Evolutionary conservation across 768 basidiomycete species (phyloP), one percentile per base, ranked within the genome.

Genomic region (Mycena sanguinolenta): DNA sequence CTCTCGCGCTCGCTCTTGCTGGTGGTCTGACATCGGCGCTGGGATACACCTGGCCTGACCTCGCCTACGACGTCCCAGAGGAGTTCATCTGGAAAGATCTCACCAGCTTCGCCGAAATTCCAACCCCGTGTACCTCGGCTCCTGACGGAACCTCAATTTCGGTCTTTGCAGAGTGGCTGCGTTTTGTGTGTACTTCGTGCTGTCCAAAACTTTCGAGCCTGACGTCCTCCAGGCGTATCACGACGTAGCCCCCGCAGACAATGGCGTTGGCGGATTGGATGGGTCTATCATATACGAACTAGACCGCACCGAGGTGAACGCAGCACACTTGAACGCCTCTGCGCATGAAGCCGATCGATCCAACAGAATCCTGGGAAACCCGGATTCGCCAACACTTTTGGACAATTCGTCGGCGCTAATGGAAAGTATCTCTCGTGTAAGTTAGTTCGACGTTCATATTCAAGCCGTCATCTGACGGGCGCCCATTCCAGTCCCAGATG

Each of bases 11-110:
- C 16, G 3, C 16, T 14, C 39, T 39, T 14, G 39, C 16, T 14
- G 16, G 8, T 17, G 8, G 8, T 14, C 13, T 39, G 3, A 14
- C 39, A 17, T 7, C 8, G 3, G 39, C 39, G 39, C 3, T 14
- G 39, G 39, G 9, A 14, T 39, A 39, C 16, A 39, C 39, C 25
- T 69, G 67, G 67, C 67, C 67, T 16, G 52, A 63, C 36, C 21
- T 57, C 6, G 67, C 67, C 12, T 69, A 69, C 27, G 67, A 63
- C 17, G 49, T 36, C 58, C 34, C 63, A 14, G 67, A 69, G 34
- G 67, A 69, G 16, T 69, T 69, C 25, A 42, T 69, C 19, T 69
- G 67, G 67, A 52, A 57, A 7, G 67, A 69, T 17, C 7, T 62
- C 46, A 69, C 67, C 9, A 53, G 54, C 10, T 69, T 69, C 36